Base-by-base conservation (phyloP, 768 basidiomycete genomes). In the Leccinum subtestaceum region DNA sequence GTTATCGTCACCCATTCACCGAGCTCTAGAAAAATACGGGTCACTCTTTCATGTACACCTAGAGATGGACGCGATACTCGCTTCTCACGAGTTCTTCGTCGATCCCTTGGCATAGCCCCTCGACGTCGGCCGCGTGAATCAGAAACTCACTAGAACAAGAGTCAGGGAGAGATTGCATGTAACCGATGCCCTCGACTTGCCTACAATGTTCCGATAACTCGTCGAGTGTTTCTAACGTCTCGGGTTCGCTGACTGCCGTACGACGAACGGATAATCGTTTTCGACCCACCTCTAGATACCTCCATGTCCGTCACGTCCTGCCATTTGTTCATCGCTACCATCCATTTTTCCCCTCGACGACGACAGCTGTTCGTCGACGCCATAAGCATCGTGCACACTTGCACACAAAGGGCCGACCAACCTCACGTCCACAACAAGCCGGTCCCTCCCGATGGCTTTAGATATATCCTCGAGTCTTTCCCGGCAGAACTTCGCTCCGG, bases 241-340 rank as follows among this genome's bases (percentile, higher is more conserved):
- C 19, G 11, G 29, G 55, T 65, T 53, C 52, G 45, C 15, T 5
- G 4, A 43, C 46, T 46, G 9, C 32, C 25, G 57, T 38, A 23
- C 13, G 49, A 38, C 29, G 8, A 50, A 38, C 31, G 7, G 48
- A 53, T 32, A 32, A 54, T 46, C 49, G n/a, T 27, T 43, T 40
- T 4, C 31, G 50, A 60, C 73, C 17, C 55, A 89, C 95, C 92
- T 82, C 86, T 78, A 61, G 81, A 88, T 17, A 99, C 90, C 67
- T 92, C 88, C 88, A 93, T 93, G 66, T 98, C 93, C 0, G 97
- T 98, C 53, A 97, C 81, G 60, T 91, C 88, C 69, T 96, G 95
- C 97, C 97, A 99, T 70, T 93, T 95, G 76, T 98, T 96, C 95
- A 95, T 98, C 11, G 96, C 95, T 12, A 99, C 90, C 34, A 93